Evolutionary conservation across 805 yeast genomes (phyloP).

Genomic region (Maudiozyma saulgeensis): DNA sequence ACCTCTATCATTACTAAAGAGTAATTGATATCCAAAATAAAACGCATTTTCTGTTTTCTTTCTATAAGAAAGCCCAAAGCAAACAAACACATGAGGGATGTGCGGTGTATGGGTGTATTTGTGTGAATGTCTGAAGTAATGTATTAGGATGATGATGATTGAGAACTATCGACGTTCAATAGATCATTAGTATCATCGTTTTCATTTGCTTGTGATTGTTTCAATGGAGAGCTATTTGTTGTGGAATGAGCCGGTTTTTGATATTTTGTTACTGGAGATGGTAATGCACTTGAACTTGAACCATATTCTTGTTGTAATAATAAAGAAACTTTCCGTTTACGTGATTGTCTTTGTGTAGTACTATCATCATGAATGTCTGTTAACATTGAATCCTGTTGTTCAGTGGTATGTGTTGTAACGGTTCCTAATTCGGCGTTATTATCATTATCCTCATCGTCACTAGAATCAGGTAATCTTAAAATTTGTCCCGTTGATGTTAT

Average conservation of each 20-base stretch:
- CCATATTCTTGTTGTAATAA: slow-evolving; percentile 27
- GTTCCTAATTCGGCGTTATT: not conserved
- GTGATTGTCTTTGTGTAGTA: slow-evolving; percentile 23
- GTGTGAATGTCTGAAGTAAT: too few relatives aligned
- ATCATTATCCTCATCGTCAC: slow-evolving; percentile 18
- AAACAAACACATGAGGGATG: too few relatives aligned
- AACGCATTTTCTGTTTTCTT: too few relatives aligned
- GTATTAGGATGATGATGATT: not conserved
- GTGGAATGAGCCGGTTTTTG: not conserved
- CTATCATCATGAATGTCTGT: slow-evolving; percentile 16
- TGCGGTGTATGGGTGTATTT: too few relatives aligned
- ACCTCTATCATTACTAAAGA: too few relatives aligned
- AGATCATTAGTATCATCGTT: slow-evolving; percentile 16
- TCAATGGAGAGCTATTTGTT: not conserved
- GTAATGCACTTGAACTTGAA: slow-evolving; percentile 24
- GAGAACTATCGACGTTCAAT: not conserved
- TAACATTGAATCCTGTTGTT: not conserved
- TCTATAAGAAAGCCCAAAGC: too few relatives aligned
- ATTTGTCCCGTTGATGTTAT: slow-evolving; percentile 20
- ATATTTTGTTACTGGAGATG: slow-evolving; percentile 14
- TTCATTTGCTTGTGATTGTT: not conserved
- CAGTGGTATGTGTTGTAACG: not conserved
- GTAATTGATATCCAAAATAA: too few relatives aligned
- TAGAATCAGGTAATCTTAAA: slow-evolving; percentile 21
- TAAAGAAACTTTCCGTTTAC: slow-evolving; percentile 26